Percentiles rank a stretch among this genome's conserved stretches.
Conservation (phyloP, 2,329 filamentous ascomycete species). For the Drechslerella stenobrocha region DNA sequence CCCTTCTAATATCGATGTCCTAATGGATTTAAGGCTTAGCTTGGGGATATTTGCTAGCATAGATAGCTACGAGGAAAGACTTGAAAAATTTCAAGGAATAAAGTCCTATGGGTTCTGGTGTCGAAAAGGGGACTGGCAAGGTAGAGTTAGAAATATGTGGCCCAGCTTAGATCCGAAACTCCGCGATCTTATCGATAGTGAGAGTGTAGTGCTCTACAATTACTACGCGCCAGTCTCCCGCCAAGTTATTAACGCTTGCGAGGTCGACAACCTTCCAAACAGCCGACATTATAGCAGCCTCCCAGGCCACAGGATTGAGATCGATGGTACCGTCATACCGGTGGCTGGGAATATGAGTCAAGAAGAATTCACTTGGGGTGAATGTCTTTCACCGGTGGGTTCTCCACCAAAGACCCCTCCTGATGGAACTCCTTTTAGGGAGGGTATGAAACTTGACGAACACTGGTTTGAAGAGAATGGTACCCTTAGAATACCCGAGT, state of each 20-base stretch:
- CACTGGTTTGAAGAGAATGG: constrained; percentile 12
- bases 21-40: too few relatives aligned
- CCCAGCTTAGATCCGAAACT: not conserved
- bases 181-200: not conserved
- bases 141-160: not conserved
- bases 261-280: not conserved
- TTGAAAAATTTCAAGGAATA: not conserved
- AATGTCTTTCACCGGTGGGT: not conserved
- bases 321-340: not conserved
- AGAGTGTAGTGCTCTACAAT: not conserved
- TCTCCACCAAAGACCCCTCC: constrained; percentile 14
- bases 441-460: constrained; percentile 2
- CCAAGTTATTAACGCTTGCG: not conserved
- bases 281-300: not conserved
- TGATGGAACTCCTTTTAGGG: not conserved
- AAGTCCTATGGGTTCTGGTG: not conserved
- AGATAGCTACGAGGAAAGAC: too few relatives aligned
- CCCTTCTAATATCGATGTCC: too few relatives aligned
- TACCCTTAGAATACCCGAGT: not conserved
- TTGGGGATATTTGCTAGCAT: too few relatives aligned
- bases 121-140: not conserved
- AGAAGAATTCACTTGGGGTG: not conserved
- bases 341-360: too few relatives aligned
- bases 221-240: not conserved
- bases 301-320: not conserved